Evolutionary conservation across 2,329 filamentous ascomycete genomes (phyloP).

Genomic region (Colletotrichum endophyticum): DNA sequence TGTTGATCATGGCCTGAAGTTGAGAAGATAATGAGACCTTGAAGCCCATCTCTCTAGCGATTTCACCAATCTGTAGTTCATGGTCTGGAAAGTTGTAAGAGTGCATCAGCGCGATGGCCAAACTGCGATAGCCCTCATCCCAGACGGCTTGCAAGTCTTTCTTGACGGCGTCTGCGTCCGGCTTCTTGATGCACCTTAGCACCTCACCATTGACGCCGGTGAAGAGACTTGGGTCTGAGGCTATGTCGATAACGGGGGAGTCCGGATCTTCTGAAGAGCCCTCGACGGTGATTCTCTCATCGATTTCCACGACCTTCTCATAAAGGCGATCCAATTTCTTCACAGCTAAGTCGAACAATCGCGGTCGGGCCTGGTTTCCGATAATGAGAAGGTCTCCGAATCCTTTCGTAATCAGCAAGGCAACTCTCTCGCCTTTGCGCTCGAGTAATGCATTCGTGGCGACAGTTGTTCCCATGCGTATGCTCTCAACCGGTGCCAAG

Average conservation of each 20-base stretch:
- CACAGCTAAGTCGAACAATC: constrained; percentile 76
- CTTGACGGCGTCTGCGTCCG: constrained; percentile 54
- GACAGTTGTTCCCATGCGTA: constrained; percentile 80
- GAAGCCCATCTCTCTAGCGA: constrained; percentile 47
- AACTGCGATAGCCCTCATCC: constrained; percentile 57
- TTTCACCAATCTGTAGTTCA: constrained; percentile 30
- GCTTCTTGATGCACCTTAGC: constrained; percentile 67
- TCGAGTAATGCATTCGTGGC: constrained; percentile 78
- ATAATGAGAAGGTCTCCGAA: constrained; percentile 76
- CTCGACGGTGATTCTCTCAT: constrained; percentile 67
- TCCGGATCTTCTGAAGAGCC: not conserved
- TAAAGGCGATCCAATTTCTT: constrained; percentile 72
- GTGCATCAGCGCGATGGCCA: constrained; percentile 72
- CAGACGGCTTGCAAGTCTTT: constrained; percentile 61
- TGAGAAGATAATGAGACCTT: constrained; percentile 40
- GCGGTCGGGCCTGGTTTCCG: constrained; percentile 74
- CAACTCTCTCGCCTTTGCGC: constrained; percentile 73
- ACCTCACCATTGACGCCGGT: constrained; percentile 71
- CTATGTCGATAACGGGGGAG: constrained; percentile 25
- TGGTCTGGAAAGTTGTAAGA: constrained; percentile 69
- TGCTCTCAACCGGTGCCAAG: constrained; percentile 58
- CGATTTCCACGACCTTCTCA: constrained; percentile 71
- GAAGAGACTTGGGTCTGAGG: constrained; percentile 54
- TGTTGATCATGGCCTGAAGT: constrained; percentile 47
- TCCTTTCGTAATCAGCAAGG: constrained; percentile 73